Evolutionary conservation across 2,329 filamentous ascomycete species (phyloP), one percentile per base, ranked within the genome.

Genomic region (Colletotrichum sp.): DNA sequence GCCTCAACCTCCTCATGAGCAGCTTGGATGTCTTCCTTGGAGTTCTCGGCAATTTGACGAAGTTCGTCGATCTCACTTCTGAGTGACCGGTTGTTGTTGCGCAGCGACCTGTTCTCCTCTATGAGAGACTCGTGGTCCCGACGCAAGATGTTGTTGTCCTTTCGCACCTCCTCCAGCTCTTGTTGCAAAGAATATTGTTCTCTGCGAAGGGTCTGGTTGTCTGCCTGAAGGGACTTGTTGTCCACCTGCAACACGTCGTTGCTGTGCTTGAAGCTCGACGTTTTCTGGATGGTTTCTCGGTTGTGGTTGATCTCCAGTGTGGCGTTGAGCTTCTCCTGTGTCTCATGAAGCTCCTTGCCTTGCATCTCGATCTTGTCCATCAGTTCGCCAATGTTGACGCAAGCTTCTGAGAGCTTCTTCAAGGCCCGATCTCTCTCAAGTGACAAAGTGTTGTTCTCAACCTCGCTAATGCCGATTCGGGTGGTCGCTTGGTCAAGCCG

Each of bases 381-480:
- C 30, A 88, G 84, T 74, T 88, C 87, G 78, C 87, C 90, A 78
- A 91, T 90, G 38, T 90, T 91, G 62, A 89, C 87, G 55, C 90
- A 92, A 6, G 92, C 92, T 66, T 91, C 88, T 32, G 90, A 90
- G 8, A 93, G 87, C 79, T 93, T 92, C 67, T 88, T 88, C 65
- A 93, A 87, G 48, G 93, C 89, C 62, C 91, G 91, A 78, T 94
- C 93, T 34, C 92, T 89, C 82, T 95, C 93, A 34, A 90, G 88
- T 5, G 88, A 87, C 56, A 94, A 84, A 5, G 91, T 89, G 76
- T 93, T 90, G 74, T 90, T 92, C 76, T 92, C 89, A 68, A 92
- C 91, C 66, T 94, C 91, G 43, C 89, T 87, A n/a, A 91, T 87
- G 76, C 89, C 91, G 28, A 90, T 85, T 80, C 93, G 93, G 60